Conservation (phyloP, 768 basidiomycete species). For the Mycena alexandri region DNA sequence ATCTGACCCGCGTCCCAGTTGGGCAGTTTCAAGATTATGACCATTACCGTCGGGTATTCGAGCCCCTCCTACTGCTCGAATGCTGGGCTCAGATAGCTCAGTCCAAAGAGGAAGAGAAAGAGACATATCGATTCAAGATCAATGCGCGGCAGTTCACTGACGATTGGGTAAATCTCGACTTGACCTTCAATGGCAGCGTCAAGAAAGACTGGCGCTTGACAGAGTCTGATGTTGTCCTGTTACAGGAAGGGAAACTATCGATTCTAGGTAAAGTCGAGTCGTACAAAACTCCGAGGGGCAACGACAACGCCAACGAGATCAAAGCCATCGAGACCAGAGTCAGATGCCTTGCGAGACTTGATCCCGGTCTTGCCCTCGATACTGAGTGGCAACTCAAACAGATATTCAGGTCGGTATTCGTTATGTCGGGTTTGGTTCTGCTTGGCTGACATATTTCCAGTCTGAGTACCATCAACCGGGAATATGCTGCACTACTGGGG, state of each 20-base stretch:
- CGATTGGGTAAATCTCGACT: conserved; percentile 86
- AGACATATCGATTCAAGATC: conserved; percentile 73
- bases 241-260: conserved; percentile 68
- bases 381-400: conserved; percentile 83
- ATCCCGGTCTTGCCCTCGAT: conserved; percentile 73
- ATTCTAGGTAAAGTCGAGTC: conserved; percentile 77
- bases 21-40: conserved; percentile 72
- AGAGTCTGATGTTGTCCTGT: conserved; percentile 89
- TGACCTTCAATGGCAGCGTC: conserved; percentile 68
- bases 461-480: conserved; percentile 90
- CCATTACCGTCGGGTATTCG: conserved; percentile 82
- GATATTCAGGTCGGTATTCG: conserved; percentile 76
- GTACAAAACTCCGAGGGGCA: conserved; percentile 37
- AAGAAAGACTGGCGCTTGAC: conserved; percentile 79
- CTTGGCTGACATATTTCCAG: conserved; percentile 55
- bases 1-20: conserved; percentile 63
- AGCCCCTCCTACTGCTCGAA: conserved; percentile 89
- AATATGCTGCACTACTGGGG: conserved; percentile 89
- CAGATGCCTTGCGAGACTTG: conserved; percentile 43
- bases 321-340: conserved; percentile 26
- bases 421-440: background rate
- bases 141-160: conserved; percentile 79
- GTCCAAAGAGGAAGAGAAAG: conserved; percentile 75
- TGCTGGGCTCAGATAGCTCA: conserved; percentile 90
- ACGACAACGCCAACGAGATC: background rate